Base-by-base conservation (phyloP, 345 rosid species). In the Eucalyptus regnans region DNA sequence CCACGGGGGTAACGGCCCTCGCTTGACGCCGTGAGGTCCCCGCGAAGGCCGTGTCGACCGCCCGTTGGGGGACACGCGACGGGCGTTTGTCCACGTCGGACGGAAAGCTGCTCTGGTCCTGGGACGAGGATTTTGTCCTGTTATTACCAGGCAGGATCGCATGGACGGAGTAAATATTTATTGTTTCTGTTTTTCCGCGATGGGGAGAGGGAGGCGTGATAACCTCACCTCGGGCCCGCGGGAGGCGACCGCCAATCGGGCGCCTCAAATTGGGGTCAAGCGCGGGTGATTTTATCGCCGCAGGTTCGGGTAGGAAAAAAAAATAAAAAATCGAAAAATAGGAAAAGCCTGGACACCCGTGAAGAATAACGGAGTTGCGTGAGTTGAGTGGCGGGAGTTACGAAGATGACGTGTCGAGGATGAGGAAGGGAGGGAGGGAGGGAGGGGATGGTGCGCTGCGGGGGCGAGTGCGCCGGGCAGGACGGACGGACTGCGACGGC, bases 81-180 rank as follows among this genome's bases (percentile, higher is more conserved):
- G 90, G 80, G 14, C 86, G 92, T 90, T 89, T 91, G 89, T 80
- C 79, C 22, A 50, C 71, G 79, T 48, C 49, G 29, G 87, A 85
- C 90, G 93, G 90, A 91, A 93, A 92, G 93, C 83, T 89, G 93
- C 91, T 90, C 88, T 90, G 89, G 88, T 90, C 89, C 88, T 93
- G 92, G 90, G 92, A 90, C 89, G 86, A 87, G 90, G 90, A 81
- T 37, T 76, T 91, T 94, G 94, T 91, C 94, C 91, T 88, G 90
- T 91, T 87, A 89, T 92, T 88, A 88, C 90, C 92, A 87, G 92
- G 94, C 93, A 93, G 85, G 87, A 87, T n/a, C 13, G 88, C 6
- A 64, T 87, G 88, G 88, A 66, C 84, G 54, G 68, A 87, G 88
- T 66, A 91, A 68, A 86, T 56, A 56, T 56, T 56, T 90, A 71